phyloP scores from a whole-genome alignment of 768 basidiomycete species.

The Pleurotus eryngii region DNA sequence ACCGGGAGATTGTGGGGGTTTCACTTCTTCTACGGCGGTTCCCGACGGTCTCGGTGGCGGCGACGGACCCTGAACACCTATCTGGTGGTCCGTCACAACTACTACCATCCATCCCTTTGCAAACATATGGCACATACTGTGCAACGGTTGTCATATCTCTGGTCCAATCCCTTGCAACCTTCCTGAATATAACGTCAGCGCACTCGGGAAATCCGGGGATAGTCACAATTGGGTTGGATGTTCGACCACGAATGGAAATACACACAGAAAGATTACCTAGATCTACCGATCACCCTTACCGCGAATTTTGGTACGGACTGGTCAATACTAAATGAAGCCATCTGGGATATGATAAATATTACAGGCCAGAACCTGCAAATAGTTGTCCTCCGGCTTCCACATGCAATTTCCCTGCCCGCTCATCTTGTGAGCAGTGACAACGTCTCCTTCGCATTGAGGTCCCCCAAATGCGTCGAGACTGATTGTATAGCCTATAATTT shows the following conservation, averaged over 20 bases:
- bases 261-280: neutral
- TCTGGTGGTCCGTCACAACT: constrained; percentile 1
- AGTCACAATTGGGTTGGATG: neutral
- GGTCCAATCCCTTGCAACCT: neutral
- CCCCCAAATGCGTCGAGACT: constrained; percentile 42
- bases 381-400: constrained; percentile 13
- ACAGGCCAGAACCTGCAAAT: constrained; percentile 14
- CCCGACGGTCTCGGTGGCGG: constrained; percentile 1
- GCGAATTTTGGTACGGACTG: neutral
- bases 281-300: constrained; percentile 6
- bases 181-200: constrained; percentile 3
- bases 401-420: constrained; percentile 18
- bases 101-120: neutral
- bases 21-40: neutral
- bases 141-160: constrained; percentile 6
- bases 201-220: constrained; percentile 6
- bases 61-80: constrained; percentile 3
- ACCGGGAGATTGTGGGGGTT: too few relatives aligned
- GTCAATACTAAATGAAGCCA: constrained; percentile 2
- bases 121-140: neutral
- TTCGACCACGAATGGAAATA: constrained; percentile 4
- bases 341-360: constrained; percentile 15
- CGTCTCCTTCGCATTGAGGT: constrained; percentile 19
- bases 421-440: constrained; percentile 23
- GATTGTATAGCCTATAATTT: constrained; percentile 33